These are phyloP conservation scores for Monosporascus sp. DNA, from an alignment of 2,329 filamentous ascomycete genomes.

Conservation along the genomic window DNA sequence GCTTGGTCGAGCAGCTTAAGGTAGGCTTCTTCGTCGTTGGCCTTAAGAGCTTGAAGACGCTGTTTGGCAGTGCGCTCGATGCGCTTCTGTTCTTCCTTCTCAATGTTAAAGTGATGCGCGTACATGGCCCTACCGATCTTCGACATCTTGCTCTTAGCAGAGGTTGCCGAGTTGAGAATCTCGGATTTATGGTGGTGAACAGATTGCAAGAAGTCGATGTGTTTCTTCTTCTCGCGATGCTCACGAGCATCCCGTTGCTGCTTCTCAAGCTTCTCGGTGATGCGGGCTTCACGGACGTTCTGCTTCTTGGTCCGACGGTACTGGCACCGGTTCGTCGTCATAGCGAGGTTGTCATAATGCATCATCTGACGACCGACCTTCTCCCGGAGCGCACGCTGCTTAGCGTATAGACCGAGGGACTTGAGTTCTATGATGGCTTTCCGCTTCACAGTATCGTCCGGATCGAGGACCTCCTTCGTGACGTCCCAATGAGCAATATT, in stretches of 20 bases:
- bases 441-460: conserved; percentile 78
- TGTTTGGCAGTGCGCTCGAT: conserved; percentile 97
- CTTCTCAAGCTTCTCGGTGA: conserved; percentile 98
- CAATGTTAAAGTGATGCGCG: conserved; percentile 87
- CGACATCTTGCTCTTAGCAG: conserved; percentile 68
- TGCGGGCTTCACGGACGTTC: conserved; percentile 86
- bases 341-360: conserved; percentile 90
- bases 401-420: conserved; percentile 78
- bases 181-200: conserved; percentile 79
- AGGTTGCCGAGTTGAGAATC: conserved; percentile 60
- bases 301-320: conserved; percentile 98
- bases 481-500: conserved; percentile 87
- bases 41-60: conserved; percentile 96
- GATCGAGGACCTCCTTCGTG: conserved; percentile 58
- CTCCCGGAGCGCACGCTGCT: conserved; percentile 80
- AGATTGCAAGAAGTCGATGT: conserved; percentile 82
- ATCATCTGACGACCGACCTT: conserved; percentile 89
- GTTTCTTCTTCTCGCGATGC: conserved; percentile 96
- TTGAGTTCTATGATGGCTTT: conserved; percentile 96
- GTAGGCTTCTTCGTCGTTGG: conserved; percentile 98
- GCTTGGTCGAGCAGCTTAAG: conserved; percentile 96
- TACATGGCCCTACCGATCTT: conserved; percentile 90
- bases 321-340: conserved; percentile 88
- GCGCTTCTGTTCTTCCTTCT: conserved; percentile 98
- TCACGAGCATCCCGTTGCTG: conserved; percentile 95